A percentile compares a stretch with the other conserved stretches of the same genome.
These are phyloP conservation scores for Acanthamoeba culbertsoni DNA, from an alignment of 208 protist species.

Conservation along the genomic window DNA sequence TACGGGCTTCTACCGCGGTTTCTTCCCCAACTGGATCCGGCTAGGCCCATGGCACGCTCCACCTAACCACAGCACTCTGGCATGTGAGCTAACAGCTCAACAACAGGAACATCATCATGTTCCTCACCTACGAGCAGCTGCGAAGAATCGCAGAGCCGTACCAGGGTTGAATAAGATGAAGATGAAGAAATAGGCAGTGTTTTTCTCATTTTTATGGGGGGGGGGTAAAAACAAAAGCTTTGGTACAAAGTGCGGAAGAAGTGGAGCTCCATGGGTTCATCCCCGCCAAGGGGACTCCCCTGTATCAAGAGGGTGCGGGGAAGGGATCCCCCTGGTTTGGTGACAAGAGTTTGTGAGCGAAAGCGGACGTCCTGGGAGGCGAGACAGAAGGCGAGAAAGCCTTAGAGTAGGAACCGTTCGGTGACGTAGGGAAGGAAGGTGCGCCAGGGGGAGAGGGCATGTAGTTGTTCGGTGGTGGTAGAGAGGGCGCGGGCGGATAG, in stretches of 20 bases:
- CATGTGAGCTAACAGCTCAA: background rate
- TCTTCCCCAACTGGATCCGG: constrained; percentile 68
- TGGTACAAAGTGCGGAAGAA: too few species aligned
- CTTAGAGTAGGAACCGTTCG: background rate
- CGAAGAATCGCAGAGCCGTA: background rate
- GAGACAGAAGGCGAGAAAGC: background rate
- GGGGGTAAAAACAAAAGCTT: background rate
- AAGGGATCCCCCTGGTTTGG: constrained; percentile 17
- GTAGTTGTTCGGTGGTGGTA: background rate
- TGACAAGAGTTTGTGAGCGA: background rate
- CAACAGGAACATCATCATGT: constrained; percentile 61
- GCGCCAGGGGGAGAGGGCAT: background rate
- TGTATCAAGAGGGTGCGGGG: background rate
- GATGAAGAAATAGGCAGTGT: background rate
- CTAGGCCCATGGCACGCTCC: constrained; percentile 60
- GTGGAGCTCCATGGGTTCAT: too few species aligned
- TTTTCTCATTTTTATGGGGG: background rate
- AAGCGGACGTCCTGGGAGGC: constrained; percentile 3
- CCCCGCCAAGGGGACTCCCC: too few species aligned
- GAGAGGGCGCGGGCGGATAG: background rate
- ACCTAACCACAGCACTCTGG: background rate
- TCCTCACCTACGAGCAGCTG: constrained; percentile 63
- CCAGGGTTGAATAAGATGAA: background rate
- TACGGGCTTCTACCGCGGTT: constrained; percentile 67
- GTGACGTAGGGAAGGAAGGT: background rate